Base-by-base conservation (phyloP, 2,329 filamentous ascomycete genomes). In the Pseudogymnoascus sp. region DNA sequence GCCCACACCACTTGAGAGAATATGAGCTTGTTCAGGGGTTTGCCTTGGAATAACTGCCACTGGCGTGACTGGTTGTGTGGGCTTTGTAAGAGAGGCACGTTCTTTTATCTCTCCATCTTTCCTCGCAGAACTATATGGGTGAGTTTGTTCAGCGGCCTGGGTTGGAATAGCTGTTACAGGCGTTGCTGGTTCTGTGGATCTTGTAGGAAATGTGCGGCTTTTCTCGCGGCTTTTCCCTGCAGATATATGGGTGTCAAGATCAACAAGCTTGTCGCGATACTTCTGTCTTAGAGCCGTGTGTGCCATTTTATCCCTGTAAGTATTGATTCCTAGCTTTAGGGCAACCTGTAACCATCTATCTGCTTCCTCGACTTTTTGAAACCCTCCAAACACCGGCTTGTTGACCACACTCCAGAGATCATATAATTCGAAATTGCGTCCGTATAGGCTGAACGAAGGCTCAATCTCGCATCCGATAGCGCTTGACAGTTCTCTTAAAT, bases 271-370 rank as follows among this genome's bases (percentile, higher is more conserved):
- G 29, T 51, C 60, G 16, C 37, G 10, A 31, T 39, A 62, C 8
- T 8, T 34, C 36, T 45, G 23, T 62, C 11, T 36, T 60, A 36
- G 37, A 31, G 23, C 40, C 10, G 12, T 21, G 40, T 36, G 23
- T 36, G 31, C 31, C 40, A 11, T 57, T 18, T 34, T 5, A 10
- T 57, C 2, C 42, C 5, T 29, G 21, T 47, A 47, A 11, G 37
- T 23, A 29, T 54, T 40, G 29, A 62, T 62, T 10, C 11, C 42
- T 47, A 62, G 18, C 21, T 62, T 62, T 23, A n/a, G 2, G 26
- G 72, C 70, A n/a, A 74, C 66, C 39, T 67, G 62, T n/a, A 40
- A 47, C 73, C 73, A 74, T 18, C 65, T 39, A 6, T 65, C 62
- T 16, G 29, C 31, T 5, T 59, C 62, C 39, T 62, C 66, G 14